Percentiles rank a stretch among this genome's conserved stretches.
These are phyloP conservation scores for Coemansia sp. DNA, from an alignment of 192 early-diverging fungal genomes.

Conservation along the genomic window DNA sequence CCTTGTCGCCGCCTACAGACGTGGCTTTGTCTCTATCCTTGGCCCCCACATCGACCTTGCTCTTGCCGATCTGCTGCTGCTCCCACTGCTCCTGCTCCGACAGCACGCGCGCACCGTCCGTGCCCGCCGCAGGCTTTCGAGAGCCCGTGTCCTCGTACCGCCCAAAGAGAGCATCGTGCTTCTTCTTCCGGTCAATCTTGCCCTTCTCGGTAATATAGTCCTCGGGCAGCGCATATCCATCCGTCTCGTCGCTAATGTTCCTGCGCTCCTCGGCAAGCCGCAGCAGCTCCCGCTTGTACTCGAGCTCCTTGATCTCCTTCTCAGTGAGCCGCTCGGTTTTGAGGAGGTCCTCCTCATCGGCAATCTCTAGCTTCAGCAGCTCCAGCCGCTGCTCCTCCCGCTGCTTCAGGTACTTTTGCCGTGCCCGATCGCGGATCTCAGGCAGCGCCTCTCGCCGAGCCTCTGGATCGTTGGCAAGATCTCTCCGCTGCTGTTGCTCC, in stretches of 20 bases:
- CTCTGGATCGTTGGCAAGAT: constrained; percentile 77
- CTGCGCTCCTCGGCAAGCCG: constrained; percentile 77
- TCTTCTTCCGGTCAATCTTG: constrained; percentile 92
- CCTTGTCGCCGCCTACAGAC: constrained; percentile 47
- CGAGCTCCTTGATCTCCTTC: constrained; percentile 68
- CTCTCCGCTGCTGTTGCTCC: constrained; percentile 61
- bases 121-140: constrained; percentile 27
- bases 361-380: constrained; percentile 68
- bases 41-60: constrained; percentile 50
- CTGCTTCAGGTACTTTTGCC: constrained; percentile 85
- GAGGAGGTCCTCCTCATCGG: constrained; percentile 86
- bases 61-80: constrained; percentile 67
- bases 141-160: constrained; percentile 67
- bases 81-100: constrained; percentile 94
- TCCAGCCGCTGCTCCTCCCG: constrained; percentile 78
- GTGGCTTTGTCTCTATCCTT: constrained; percentile 49
- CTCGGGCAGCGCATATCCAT: constrained; percentile 83
- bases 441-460: constrained; percentile 63
- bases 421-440: constrained; percentile 76
- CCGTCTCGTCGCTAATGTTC: constrained; percentile 68
- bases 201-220: constrained; percentile 99
- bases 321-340: constrained; percentile 64
- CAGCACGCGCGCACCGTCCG: constrained; percentile 29
- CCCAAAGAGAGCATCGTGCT: constrained; percentile 77
- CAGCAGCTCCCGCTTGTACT: constrained; percentile 81